Conservation (phyloP, 768 basidiomycete species). For the Jaapia argillacea region DNA sequence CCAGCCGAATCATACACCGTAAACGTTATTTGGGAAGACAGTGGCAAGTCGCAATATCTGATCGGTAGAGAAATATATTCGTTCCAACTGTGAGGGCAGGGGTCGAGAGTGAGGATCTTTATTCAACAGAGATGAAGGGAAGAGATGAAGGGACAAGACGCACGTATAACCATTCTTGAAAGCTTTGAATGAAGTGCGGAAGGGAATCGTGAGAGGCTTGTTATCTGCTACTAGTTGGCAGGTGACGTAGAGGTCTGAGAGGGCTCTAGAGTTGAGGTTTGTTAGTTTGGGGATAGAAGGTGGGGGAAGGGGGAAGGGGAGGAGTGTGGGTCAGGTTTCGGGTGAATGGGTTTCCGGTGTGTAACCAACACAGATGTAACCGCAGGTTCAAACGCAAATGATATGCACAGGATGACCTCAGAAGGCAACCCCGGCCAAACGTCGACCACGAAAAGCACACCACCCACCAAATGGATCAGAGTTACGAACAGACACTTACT, state of each 20-base stretch:
- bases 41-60: conserved; percentile 86
- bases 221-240: conserved; percentile 90
- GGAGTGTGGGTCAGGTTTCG: no score
- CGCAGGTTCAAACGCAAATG: no score
- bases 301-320: no score
- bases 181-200: conserved; percentile 85
- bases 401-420: no score
- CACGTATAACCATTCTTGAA: conserved; percentile 80
- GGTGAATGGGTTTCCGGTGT: no score
- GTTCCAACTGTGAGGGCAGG: conserved; percentile 62
- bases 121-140: not conserved
- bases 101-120: conserved; percentile 2
- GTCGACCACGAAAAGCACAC: no score
- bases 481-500: conserved; percentile 34
- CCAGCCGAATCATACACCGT: conserved; percentile 95
- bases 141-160: conserved; percentile 13
- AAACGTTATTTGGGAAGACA: conserved; percentile 82
- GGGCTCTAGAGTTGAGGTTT: no score
- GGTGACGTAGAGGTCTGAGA: conserved; percentile 90
- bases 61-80: conserved; percentile 91
- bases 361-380: no score
- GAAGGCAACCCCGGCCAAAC: no score
- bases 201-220: conserved; percentile 85
- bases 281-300: no score
- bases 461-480: no score